Conservation (phyloP, 1,139 yeast species). For the Blastobotrys serpentis region DNA sequence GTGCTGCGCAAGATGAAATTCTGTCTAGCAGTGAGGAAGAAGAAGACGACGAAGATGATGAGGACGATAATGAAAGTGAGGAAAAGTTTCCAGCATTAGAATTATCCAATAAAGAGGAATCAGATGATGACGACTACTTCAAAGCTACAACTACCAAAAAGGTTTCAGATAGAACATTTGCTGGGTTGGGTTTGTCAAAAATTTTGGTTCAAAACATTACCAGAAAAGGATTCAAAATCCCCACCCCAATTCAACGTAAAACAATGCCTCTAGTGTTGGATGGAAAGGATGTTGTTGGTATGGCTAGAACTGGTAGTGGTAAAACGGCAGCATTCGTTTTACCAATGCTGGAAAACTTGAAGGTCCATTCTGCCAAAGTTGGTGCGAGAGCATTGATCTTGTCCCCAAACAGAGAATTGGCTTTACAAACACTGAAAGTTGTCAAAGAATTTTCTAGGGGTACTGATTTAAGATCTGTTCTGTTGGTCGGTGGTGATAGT, state of each 20-base stretch:
- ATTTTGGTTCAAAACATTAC: conserved; percentile 65
- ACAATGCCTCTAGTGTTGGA: conserved; percentile 88
- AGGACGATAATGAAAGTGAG: conserved; percentile 23
- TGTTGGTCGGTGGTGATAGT: conserved; percentile 95
- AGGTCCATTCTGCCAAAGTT: conserved; percentile 78
- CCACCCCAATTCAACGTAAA: conserved; percentile 96
- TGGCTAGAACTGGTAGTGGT: conserved; percentile 99
- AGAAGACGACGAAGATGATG: conserved; percentile 31
- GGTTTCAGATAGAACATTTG: conserved; percentile 64
- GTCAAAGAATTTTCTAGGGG: conserved; percentile 86
- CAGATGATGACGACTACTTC: conserved; percentile 43
- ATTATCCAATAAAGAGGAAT: conserved; percentile 61
- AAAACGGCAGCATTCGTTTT: conserved; percentile 97
- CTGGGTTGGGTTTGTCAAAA: conserved; percentile 85
- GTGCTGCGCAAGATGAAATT: conserved; percentile 58
- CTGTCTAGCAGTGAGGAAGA: conserved; percentile 50
- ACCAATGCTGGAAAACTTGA: conserved; percentile 84
- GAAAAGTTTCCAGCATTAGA: conserved; percentile 63
- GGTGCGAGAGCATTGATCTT: conserved; percentile 87
- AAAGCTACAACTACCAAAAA: conserved; percentile 65
- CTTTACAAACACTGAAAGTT: conserved; percentile 85
- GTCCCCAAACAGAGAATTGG: conserved; percentile 94
- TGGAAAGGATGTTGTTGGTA: conserved; percentile 93
- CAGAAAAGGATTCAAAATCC: conserved; percentile 87
- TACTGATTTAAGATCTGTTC: conserved; percentile 74